Conservation (phyloP, 495 filamentous ascomycete genomes). For the Lepraria neglecta region DNA sequence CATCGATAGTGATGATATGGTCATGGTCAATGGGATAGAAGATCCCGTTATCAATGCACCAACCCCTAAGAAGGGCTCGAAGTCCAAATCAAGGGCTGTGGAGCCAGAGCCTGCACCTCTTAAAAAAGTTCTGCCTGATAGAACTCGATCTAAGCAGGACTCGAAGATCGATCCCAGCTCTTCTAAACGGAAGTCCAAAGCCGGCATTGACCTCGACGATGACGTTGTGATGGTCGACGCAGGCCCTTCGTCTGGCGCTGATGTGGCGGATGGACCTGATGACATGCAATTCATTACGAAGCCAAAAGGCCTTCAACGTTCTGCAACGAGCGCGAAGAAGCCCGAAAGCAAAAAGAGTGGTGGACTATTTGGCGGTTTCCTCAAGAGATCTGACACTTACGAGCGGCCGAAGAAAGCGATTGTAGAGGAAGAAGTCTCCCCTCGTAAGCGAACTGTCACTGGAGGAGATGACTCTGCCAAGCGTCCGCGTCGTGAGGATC, state of each 20-base stretch:
- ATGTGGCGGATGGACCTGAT: slow-evolving; percentile 47
- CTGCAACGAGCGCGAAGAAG: slow-evolving; percentile 42
- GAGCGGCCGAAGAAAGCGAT: slow-evolving; percentile 23
- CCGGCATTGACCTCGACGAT: slow-evolving; percentile 34
- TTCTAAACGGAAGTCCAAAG: slow-evolving; percentile 25
- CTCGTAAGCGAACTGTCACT: slow-evolving; percentile 27
- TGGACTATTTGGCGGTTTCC: slow-evolving; percentile 44
- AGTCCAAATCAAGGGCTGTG: slow-evolving; percentile 36
- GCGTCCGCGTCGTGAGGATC: slow-evolving; percentile 40
- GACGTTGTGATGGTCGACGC: slow-evolving; percentile 46
- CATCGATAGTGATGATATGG: slow-evolving; percentile 53
- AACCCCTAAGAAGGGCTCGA: slow-evolving; percentile 32
- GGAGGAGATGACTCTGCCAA: slow-evolving; percentile 38
- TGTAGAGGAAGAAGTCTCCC: slow-evolving; percentile 26
- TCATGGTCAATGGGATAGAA: slow-evolving; percentile 49
- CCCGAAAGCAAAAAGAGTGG: slow-evolving; percentile 41
- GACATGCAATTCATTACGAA: slow-evolving; percentile 71
- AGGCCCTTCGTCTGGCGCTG: slow-evolving; percentile 35
- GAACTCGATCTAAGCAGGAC: slow-evolving; percentile 22
- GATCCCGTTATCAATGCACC: slow-evolving; percentile 37
- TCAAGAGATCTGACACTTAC: slow-evolving; percentile 30
- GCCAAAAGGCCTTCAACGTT: slow-evolving; percentile 48
- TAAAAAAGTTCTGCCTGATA: slow-evolving; percentile 19
- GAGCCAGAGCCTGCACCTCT: slow-evolving; percentile 29
- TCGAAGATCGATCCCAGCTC: slow-evolving; percentile 18